Conservation (phyloP, 306 rosid species). For the Begonia peltatifolia region DNA sequence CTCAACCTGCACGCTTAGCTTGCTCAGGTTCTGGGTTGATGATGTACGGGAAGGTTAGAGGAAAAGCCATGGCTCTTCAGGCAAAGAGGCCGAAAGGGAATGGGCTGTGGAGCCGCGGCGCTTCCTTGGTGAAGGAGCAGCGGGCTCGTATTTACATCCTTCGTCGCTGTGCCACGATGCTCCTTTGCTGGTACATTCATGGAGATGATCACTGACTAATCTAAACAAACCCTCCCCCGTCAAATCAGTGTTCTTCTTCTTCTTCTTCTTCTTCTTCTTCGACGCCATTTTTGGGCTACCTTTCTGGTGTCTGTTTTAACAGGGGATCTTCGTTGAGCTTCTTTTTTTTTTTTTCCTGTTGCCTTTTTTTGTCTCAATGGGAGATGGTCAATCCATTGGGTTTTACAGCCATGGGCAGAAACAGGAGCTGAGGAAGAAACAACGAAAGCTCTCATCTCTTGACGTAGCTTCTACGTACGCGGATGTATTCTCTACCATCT, state of each 20-base stretch:
- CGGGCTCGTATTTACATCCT: constrained; percentile 82
- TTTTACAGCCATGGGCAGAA: neutral
- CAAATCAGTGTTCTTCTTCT: no score
- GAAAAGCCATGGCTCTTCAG: no score
- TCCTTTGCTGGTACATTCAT: constrained; percentile 81
- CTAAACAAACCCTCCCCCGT: no score
- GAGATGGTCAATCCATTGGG: neutral
- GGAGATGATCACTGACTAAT: constrained; percentile 40
- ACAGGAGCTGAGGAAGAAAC: no score
- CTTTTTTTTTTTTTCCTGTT: neutral
- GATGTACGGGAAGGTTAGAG: constrained; percentile 12
- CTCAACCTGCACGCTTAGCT: no score
- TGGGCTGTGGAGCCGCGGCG: constrained; percentile 51
- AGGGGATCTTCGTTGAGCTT: constrained; percentile 1
- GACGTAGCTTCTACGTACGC: neutral
- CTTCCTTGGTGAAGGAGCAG: constrained; percentile 72
- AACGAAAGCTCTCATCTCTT: neutral
- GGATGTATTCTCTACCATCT: neutral
- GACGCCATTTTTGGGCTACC: neutral
- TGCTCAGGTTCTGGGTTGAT: no score
- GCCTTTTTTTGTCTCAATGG: constrained; percentile 2
- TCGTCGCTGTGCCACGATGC: constrained; percentile 92
- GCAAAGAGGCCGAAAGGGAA: constrained; percentile 28
- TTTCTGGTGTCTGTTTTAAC: neutral
- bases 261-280: neutral